A percentile compares a stretch with the other conserved stretches of the same genome.
Evolutionary conservation across 441 rosid genomes (phyloP).

Genomic region (Adansonia rubrostipa): DNA sequence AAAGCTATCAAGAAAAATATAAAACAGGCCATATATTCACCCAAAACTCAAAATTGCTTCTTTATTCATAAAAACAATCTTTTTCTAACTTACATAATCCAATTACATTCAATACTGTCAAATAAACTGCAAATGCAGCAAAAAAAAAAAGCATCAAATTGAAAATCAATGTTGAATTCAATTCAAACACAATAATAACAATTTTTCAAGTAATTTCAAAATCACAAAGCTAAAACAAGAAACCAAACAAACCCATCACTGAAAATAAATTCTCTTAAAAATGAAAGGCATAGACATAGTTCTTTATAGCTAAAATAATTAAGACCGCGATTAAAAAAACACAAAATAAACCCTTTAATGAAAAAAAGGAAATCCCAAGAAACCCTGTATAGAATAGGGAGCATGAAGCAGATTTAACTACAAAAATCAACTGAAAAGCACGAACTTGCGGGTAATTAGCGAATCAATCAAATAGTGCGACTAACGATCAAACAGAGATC

Average conservation of each 20-base stretch:
- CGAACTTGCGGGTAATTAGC: neutral
- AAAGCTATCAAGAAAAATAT: neutral
- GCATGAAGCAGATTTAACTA: neutral
- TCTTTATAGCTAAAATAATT: neutral
- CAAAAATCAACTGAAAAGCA: neutral
- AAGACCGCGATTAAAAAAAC: neutral
- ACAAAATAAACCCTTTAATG: neutral
- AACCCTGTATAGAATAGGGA: neutral
- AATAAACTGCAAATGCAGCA: neutral
- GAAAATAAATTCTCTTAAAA: neutral
- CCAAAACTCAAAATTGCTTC: neutral
- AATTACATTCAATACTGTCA: slow-evolving; percentile 2
- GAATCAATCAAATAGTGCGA: slow-evolving; percentile 4
- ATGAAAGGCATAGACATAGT: neutral
- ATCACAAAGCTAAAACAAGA: neutral
- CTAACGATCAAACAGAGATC: slow-evolving; percentile 10
- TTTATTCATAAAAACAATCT: neutral
- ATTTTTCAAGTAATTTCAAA: neutral
- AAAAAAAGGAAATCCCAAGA: neutral
- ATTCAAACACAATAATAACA: neutral
- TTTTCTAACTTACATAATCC: neutral
- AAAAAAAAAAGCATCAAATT: slow-evolving; percentile 6
- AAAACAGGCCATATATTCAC: neutral
- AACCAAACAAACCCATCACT: neutral
- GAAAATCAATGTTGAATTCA: neutral